A percentile compares a stretch with the other conserved stretches of the same genome.
These are phyloP conservation scores for Circinella umbellata DNA, from an alignment of 371 early-diverging fungal genomes.

Conservation along the genomic window DNA sequence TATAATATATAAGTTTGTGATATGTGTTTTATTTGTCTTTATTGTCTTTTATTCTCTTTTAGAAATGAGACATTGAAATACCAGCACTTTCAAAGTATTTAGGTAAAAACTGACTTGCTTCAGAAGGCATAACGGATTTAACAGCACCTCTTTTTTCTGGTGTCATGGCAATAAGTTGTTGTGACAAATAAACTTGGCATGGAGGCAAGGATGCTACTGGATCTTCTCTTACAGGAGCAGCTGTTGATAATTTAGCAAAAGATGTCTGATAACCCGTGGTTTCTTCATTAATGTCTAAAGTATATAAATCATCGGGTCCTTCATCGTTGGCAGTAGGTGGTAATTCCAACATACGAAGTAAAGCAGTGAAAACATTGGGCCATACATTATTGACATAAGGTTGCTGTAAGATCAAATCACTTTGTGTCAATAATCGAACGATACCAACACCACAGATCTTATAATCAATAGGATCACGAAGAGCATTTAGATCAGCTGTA, in stretches of 20 bases:
- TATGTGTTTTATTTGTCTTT: neutral
- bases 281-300: slow-evolving; percentile 72
- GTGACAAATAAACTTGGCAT: slow-evolving; percentile 42
- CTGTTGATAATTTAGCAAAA: slow-evolving; percentile 69
- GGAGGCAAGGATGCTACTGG: slow-evolving; percentile 45
- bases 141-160: slow-evolving; percentile 33
- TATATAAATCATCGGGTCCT: slow-evolving; percentile 72
- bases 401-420: slow-evolving; percentile 50
- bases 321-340: slow-evolving; percentile 61
- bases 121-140: slow-evolving; percentile 25
- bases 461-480: slow-evolving; percentile 73
- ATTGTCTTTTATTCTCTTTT: slow-evolving; percentile 3
- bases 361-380: slow-evolving; percentile 49
- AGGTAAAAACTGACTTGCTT: slow-evolving; percentile 38
- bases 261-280: slow-evolving; percentile 78
- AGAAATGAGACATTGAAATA: slow-evolving; percentile 35
- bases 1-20: no score
- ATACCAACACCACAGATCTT: slow-evolving; percentile 74
- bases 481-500: slow-evolving; percentile 68
- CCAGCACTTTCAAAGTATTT: slow-evolving; percentile 46
- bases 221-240: slow-evolving; percentile 49
- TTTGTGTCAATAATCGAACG: slow-evolving; percentile 64
- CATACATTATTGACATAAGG: slow-evolving; percentile 61
- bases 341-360: slow-evolving; percentile 58
- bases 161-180: slow-evolving; percentile 43